Conservation (phyloP, 2,329 filamentous ascomycete genomes). For the Thelonectria olida region DNA sequence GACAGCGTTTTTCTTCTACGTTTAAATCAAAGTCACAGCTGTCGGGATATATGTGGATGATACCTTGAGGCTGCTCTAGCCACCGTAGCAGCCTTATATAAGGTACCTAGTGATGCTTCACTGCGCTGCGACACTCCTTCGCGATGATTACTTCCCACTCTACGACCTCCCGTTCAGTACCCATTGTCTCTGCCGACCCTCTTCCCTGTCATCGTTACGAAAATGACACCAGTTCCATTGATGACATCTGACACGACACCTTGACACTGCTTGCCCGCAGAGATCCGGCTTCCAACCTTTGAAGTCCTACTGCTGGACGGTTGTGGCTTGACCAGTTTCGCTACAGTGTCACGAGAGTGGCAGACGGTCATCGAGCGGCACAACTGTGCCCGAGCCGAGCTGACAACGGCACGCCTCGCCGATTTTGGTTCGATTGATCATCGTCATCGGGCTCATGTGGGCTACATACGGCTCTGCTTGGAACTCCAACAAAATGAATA, state of each 20-base stretch:
- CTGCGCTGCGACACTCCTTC: no score
- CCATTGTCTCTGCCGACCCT: not conserved
- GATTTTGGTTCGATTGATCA: slow-evolving; percentile 40
- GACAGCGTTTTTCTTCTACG: no score
- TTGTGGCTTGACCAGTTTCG: not conserved
- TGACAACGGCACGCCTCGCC: slow-evolving; percentile 40
- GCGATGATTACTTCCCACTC: not conserved
- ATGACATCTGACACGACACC: not conserved
- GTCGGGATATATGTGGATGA: no score
- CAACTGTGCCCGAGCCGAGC: slow-evolving; percentile 37
- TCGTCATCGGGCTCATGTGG: slow-evolving; percentile 40
- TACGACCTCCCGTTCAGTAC: not conserved
- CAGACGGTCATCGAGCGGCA: slow-evolving; percentile 9
- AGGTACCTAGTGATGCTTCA: no score
- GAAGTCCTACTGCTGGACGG: not conserved
- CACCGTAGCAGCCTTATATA: no score
- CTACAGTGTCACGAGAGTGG: slow-evolving; percentile 22
- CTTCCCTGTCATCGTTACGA: not conserved
- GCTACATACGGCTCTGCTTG: slow-evolving; percentile 35
- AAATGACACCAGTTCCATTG: not conserved
- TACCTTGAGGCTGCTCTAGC: no score
- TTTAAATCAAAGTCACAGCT: no score
- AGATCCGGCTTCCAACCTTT: not conserved
- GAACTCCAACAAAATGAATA: slow-evolving; percentile 34
- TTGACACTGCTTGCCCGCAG: not conserved